Evolutionary conservation across 371 early-diverging fungal genomes (phyloP).

Genomic region (Saksenaea vasiformis): DNA sequence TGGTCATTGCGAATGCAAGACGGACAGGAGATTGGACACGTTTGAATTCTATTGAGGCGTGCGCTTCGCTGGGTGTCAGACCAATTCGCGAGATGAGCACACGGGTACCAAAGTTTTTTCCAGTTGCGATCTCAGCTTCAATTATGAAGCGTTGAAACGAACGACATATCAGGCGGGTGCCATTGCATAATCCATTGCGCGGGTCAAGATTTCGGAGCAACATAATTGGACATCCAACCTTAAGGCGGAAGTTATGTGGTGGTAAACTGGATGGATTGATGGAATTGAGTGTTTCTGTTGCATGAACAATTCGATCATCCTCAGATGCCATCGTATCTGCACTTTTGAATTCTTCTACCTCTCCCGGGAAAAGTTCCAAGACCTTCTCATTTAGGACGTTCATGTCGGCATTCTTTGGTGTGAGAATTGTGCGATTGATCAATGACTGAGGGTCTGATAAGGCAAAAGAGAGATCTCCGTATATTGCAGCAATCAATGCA

Average conservation of each 20-base stretch:
- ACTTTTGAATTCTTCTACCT: neutral
- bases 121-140: neutral
- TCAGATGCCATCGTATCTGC: neutral
- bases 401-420: neutral
- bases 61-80: neutral
- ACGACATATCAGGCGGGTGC: slow-evolving; percentile 8
- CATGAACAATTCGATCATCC: neutral
- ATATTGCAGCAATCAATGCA: no score
- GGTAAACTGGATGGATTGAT: slow-evolving; percentile 17
- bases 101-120: neutral
- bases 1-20: slow-evolving; percentile 27
- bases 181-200: slow-evolving; percentile 26
- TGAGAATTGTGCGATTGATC: neutral
- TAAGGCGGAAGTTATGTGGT: slow-evolving; percentile 21
- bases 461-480: no score
- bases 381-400: neutral
- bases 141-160: neutral
- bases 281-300: slow-evolving; percentile 9
- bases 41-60: neutral
- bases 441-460: no score
- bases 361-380: neutral
- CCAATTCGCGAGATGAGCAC: neutral
- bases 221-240: slow-evolving; percentile 30
- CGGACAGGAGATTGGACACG: slow-evolving; percentile 20
- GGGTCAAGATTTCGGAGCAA: slow-evolving; percentile 28